Percentiles rank a stretch among this genome's conserved stretches.
Conservation (phyloP, 2,329 filamentous ascomycete species). For the Macrophomina tecta region DNA sequence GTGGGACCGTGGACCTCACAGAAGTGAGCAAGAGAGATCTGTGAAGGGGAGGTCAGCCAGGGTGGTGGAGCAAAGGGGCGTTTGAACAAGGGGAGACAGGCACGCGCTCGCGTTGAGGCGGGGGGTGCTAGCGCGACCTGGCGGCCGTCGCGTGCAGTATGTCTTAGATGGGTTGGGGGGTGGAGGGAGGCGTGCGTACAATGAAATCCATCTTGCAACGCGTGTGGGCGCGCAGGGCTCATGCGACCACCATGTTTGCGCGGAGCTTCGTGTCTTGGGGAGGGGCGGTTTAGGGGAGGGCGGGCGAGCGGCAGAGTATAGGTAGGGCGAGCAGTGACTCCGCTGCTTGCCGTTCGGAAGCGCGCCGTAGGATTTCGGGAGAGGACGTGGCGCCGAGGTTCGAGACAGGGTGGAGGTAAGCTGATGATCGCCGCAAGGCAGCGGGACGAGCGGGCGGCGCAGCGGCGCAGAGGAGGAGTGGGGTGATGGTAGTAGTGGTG, state of each 20-base stretch:
- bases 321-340: constrained; percentile 16
- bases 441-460: background rate
- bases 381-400: constrained; percentile 6
- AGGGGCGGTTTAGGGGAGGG: background rate
- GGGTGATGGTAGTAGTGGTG: constrained; percentile 6
- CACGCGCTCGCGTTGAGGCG: constrained; percentile 29
- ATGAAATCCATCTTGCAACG: constrained; percentile 46
- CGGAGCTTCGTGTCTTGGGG: constrained; percentile 6
- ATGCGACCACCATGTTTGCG: constrained; percentile 27
- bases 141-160: constrained; percentile 26
- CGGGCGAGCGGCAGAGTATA: constrained; percentile 2
- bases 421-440: constrained; percentile 16
- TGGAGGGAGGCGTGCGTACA: constrained; percentile 34
- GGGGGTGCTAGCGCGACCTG: constrained; percentile 30
- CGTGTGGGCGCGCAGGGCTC: constrained; percentile 21
- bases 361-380: constrained; percentile 23
- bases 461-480: background rate
- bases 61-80: constrained; percentile 7
- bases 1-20: constrained; percentile 68
- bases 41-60: constrained; percentile 34
- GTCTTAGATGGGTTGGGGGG: constrained; percentile 29
- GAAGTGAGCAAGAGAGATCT: constrained; percentile 68
- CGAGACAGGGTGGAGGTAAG: constrained; percentile 21
- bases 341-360: constrained; percentile 12
- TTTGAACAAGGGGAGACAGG: constrained; percentile 20